A percentile compares a stretch with the other conserved stretches of the same genome.
Evolutionary conservation across 2,329 filamentous ascomycete genomes (phyloP).

Genomic region (Trichophyton schoenleinii): DNA sequence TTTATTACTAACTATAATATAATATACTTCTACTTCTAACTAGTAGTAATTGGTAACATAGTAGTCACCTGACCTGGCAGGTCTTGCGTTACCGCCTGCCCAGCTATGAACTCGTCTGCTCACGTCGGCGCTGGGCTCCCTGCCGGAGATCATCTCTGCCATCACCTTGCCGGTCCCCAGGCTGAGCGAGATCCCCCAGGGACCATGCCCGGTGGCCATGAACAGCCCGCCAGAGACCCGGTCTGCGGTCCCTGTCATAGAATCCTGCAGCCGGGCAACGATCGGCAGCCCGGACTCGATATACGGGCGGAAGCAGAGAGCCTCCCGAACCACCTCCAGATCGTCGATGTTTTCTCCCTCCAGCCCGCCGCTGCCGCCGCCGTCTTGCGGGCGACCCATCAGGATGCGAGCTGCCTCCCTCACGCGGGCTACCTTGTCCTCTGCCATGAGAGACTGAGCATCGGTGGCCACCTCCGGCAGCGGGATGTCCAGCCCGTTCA

Average conservation of each 20-base stretch:
- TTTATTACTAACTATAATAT: too few species aligned
- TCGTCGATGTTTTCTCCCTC: constrained; percentile 33
- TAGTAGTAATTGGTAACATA: too few species aligned
- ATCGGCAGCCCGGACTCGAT: constrained; percentile 53
- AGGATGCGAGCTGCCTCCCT: constrained; percentile 24
- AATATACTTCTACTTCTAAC: too few species aligned
- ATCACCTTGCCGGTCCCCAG: constrained; percentile 60
- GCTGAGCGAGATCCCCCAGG: constrained; percentile 56
- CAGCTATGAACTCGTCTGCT: too few species aligned
- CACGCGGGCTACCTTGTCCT: constrained; percentile 26
- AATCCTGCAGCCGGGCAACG: constrained; percentile 45
- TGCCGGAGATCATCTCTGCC: constrained; percentile 55
- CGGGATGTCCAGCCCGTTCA: constrained; percentile 50
- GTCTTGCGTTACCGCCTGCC: too few species aligned
- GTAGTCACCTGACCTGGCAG: too few species aligned
- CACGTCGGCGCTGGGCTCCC: constrained; percentile 44
- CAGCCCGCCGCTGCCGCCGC: neutral
- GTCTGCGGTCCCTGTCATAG: constrained; percentile 40
- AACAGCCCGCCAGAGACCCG: constrained; percentile 50
- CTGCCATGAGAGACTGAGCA: constrained; percentile 29
- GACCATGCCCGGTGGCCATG: constrained; percentile 59
- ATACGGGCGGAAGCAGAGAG: constrained; percentile 61
- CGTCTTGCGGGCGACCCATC: constrained; percentile 20
- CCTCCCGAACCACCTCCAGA: constrained; percentile 50
- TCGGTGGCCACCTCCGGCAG: constrained; percentile 44